Evolutionary conservation across 176 grass and related monocot species (phyloP), one percentile per base, ranked within the genome.

Genomic region (Phragmites australis): DNA sequence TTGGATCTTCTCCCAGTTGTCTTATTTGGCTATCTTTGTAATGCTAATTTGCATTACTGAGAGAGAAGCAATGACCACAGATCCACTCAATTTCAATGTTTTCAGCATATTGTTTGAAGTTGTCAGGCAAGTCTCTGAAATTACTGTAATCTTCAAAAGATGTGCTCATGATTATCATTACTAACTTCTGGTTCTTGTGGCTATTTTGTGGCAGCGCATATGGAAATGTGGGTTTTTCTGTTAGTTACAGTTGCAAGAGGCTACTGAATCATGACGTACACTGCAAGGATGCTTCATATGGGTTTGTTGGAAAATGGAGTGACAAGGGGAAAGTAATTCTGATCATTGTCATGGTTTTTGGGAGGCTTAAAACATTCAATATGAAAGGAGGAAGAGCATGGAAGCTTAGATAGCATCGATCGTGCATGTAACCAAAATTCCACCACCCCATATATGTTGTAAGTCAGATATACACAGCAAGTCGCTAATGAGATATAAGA

Each of bases 91-190:
- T 76, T 97, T 97, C 76, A 97, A 84, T 75, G 75, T 97, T 84
- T 93, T 90, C 71, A 97, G 80, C 75, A 87, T 93, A 93, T 44
- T 87, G 11, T 97, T 97, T 44, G 93, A 97, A 90, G 79, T 90
- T 47, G 68, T 88, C 51, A 90, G 90, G 93, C 61, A 88, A 93
- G 79, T 76, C 52, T 53, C 56, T 55, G 16, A 55, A 82, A 69
- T 10, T 42, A 54, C 7, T 56, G 27, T 43, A 68, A 23, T 68
- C 15, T 53, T 22, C 25, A 44, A n/a, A n/a, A n/a, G 30, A 77
- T 74, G 37, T 5, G 0, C 39, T 54, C 16, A 15, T 56, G 34
- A 55, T 2, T 70, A 71, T 47, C n/a, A 74, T 42, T 62, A 61
- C 42, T 61, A 70, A 80, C 49, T 27, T 74, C 25, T 76, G 14